These are phyloP conservation scores for Licmophora abbreviata DNA, from an alignment of 108 stramenopile genomes.

Conservation along the genomic window DNA sequence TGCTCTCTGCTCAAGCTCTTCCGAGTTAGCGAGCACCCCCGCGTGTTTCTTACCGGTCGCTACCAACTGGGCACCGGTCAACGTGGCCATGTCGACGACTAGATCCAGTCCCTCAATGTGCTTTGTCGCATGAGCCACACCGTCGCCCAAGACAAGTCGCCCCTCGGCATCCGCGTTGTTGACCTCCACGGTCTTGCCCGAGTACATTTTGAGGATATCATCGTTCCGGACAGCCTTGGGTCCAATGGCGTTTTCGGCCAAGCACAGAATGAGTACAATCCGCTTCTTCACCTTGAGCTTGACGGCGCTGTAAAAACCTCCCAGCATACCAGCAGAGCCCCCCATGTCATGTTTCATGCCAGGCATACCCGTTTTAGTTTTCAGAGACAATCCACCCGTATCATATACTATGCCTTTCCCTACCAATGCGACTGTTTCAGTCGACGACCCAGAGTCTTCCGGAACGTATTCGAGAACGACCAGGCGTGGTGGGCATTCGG, in stretches of 20 bases:
- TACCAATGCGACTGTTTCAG: slow-evolving; percentile 49
- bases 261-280: slow-evolving; percentile 49
- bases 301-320: slow-evolving; percentile 46
- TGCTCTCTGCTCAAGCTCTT: slow-evolving; percentile 52
- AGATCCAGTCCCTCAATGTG: slow-evolving; percentile 38
- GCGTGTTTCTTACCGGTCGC: slow-evolving; percentile 71
- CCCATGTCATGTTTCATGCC: slow-evolving; percentile 88
- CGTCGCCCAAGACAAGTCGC: slow-evolving; percentile 68
- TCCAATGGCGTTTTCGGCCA: slow-evolving; percentile 83
- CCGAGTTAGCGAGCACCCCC: slow-evolving; percentile 61
- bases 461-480: slow-evolving; percentile 62
- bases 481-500: slow-evolving; percentile 62
- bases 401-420: slow-evolving; percentile 90
- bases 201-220: slow-evolving; percentile 62
- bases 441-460: background rate
- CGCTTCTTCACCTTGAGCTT: slow-evolving; percentile 17
- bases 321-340: slow-evolving; percentile 72
- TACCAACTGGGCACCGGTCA: slow-evolving; percentile 83
- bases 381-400: slow-evolving; percentile 69
- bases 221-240: slow-evolving; percentile 81
- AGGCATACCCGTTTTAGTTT: slow-evolving; percentile 72
- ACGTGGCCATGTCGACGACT: slow-evolving; percentile 70
- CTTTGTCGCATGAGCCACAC: slow-evolving; percentile 62
- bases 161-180: slow-evolving; percentile 92
- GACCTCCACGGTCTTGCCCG: slow-evolving; percentile 85